These are phyloP conservation scores for Parastagonospora avenae DNA, from an alignment of 2,329 filamentous ascomycete genomes.

Conservation along the genomic window DNA sequence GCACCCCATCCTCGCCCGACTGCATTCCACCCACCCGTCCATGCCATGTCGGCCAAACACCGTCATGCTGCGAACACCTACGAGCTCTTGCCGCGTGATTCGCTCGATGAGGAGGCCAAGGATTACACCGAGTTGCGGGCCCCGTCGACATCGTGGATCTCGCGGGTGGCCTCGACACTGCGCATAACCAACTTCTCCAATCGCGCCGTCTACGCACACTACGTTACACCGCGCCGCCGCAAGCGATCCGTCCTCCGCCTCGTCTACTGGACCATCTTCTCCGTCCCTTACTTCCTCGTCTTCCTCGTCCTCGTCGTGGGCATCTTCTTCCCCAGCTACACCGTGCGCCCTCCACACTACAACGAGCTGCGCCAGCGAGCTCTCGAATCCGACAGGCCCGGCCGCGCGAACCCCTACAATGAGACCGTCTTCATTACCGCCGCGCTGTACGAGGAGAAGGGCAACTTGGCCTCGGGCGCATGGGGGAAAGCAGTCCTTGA, in stretches of 20 bases:
- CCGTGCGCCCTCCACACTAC: slow-evolving; percentile 60
- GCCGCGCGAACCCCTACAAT: slow-evolving; percentile 57
- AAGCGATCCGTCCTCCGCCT: slow-evolving; percentile 39
- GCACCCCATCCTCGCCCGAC: not conserved
- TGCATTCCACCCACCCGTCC: not conserved
- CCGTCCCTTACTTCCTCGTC: slow-evolving; percentile 38
- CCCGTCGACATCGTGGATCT: slow-evolving; percentile 32
- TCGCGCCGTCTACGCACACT: slow-evolving; percentile 37
- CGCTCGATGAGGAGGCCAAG: slow-evolving; percentile 25
- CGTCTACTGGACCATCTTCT: slow-evolving; percentile 39
- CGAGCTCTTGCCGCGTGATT: slow-evolving; percentile 40
- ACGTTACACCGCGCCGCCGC: slow-evolving; percentile 39
- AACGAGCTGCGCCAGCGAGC: slow-evolving; percentile 46
- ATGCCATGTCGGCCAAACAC: slow-evolving; percentile 19
- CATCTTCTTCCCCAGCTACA: slow-evolving; percentile 62
- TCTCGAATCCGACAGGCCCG: slow-evolving; percentile 28
- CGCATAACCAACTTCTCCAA: slow-evolving; percentile 34
- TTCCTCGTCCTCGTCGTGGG: slow-evolving; percentile 51
- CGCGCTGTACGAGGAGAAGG: slow-evolving; percentile 69
- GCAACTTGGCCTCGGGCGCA: slow-evolving; percentile 63
- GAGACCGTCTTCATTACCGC: slow-evolving; percentile 77
- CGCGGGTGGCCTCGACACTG: slow-evolving; percentile 14
- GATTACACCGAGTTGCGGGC: slow-evolving; percentile 18
- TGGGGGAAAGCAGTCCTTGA: slow-evolving; percentile 68
- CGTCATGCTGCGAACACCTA: slow-evolving; percentile 35